Evolutionary conservation across 139 green algal species (phyloP), one percentile per base, ranked within the genome.

Genomic region (Nannochloris sp.): DNA sequence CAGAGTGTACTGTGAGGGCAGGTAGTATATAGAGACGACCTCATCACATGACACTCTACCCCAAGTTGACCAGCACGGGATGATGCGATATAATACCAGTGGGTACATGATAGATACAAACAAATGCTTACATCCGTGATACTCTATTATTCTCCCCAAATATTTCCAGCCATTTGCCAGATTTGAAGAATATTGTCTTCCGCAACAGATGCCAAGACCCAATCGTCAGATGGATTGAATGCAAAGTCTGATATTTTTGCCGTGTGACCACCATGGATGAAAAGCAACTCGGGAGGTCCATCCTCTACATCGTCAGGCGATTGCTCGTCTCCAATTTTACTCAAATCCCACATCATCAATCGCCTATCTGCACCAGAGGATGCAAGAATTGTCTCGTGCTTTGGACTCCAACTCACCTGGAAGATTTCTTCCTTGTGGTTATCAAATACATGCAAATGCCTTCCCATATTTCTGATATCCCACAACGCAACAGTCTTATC

Each of bases 101-200:
- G 20, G 20, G 20, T 23, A 23, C 20, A 23, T 23, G 20, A 23
- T 23, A 23, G 20, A 23, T 23, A 23, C 20, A 23, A 23, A 23
- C 20, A 23, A 23, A 23, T 23, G 20, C 20, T 23, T 23, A 23
- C 20, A 23, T 23, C 20, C 20, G 20, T 49, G 43, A 10, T 12
- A 17, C 12, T 10, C 43, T 14, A 46, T 67, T 64, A 72, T 49
- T 90, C 80, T 65, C 84, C 79, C 68, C 96, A 96, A 28, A 97
- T 91, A 78, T 95, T 91, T 55, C 88, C 82, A 25, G 88, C 87
- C 89, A 95, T 93, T 69, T 95, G 89, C 91, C 90, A 96, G 1
- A 95, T 79, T 86, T 98, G 92, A 73, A 98, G 75, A 56, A 98
- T 97, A 84, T 99, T 99, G 80, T 99, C 93, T 74, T 99, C 93